A percentile compares a stretch with the other conserved stretches of the same genome.
Conservation (phyloP, 495 filamentous ascomycete genomes). For the Achaetomiella virescens region DNA sequence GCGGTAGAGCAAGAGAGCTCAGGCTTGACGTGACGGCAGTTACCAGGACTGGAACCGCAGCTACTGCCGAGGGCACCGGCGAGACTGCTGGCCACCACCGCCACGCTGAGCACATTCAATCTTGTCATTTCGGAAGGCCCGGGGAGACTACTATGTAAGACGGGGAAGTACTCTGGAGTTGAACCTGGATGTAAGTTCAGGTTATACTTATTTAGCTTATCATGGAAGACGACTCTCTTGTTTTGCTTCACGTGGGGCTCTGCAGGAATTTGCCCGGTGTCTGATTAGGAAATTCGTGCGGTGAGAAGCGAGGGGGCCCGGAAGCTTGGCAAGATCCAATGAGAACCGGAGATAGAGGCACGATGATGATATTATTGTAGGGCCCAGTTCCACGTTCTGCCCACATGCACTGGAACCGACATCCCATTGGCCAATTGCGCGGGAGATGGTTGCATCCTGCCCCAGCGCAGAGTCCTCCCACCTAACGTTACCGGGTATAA, state of each 20-base stretch:
- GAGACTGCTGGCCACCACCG: background rate
- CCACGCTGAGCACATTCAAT: background rate
- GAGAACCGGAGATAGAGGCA: background rate
- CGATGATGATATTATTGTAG: background rate
- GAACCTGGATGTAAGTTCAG: background rate
- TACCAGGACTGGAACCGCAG: background rate
- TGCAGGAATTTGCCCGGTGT: too few relatives aligned
- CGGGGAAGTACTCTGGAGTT: background rate
- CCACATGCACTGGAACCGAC: background rate
- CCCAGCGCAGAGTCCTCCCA: too few relatives aligned
- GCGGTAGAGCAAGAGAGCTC: conserved; percentile 42
- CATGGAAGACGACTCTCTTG: background rate
- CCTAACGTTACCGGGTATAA: too few relatives aligned
- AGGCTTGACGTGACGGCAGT: conserved; percentile 12
- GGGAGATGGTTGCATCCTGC: background rate
- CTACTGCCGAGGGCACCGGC: too few relatives aligned
- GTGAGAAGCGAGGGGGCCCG: too few relatives aligned
- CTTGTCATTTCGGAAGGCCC: background rate
- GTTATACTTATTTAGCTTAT: background rate
- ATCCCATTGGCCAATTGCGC: background rate
- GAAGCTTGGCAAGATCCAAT: background rate
- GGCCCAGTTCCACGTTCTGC: background rate
- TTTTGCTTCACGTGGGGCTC: background rate
- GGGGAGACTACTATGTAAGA: background rate
- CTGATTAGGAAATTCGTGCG: too few relatives aligned